phyloP scores from a whole-genome alignment of 164 flowering plant genomes.

The Brasenia schreberi region DNA sequence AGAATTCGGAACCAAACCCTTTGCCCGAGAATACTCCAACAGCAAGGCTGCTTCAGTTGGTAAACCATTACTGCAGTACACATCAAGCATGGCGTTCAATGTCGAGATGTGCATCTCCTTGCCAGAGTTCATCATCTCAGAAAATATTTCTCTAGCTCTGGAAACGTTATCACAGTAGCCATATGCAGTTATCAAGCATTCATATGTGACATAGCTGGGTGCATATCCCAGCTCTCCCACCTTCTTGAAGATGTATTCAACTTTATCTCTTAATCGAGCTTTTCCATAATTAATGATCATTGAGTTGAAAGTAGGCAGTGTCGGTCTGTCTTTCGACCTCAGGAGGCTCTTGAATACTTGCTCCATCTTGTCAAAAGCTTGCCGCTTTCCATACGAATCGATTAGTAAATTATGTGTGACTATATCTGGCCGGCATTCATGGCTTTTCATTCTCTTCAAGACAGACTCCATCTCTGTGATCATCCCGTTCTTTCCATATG shows the following conservation, averaged over 20 bases:
- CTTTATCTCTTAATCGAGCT: conserved; percentile 73
- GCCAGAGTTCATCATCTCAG: conserved; percentile 31
- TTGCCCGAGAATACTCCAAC: conserved; percentile 28
- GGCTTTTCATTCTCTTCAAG: conserved; percentile 66
- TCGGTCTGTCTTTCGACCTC: conserved; percentile 71
- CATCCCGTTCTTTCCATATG: conserved; percentile 89
- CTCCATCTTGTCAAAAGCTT: conserved; percentile 88
- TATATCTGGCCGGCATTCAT: conserved; percentile 66
- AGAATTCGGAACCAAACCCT: conserved; percentile 32
- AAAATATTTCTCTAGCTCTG: conserved; percentile 62
- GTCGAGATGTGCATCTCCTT: conserved; percentile 61
- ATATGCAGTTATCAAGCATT: conserved; percentile 65
- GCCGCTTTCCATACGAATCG: conserved; percentile 87
- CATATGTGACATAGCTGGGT: conserved; percentile 75
- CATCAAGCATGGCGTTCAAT: conserved; percentile 84
- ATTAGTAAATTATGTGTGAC: conserved; percentile 81
- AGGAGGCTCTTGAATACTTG: conserved; percentile 75
- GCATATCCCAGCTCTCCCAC: conserved; percentile 50
- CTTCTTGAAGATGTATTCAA: conserved; percentile 41
- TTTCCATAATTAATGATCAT: conserved; percentile 91
- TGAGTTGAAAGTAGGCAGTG: conserved; percentile 85
- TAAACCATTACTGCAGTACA: conserved; percentile 66
- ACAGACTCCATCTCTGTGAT: conserved; percentile 77
- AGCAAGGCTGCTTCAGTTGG: conserved; percentile 60
- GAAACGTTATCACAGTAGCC: conserved; percentile 73